Evolutionary conservation across 176 grass and related monocot genomes (phyloP), one percentile per base, ranked within the genome.

Genomic region (Hordeum marinum): DNA sequence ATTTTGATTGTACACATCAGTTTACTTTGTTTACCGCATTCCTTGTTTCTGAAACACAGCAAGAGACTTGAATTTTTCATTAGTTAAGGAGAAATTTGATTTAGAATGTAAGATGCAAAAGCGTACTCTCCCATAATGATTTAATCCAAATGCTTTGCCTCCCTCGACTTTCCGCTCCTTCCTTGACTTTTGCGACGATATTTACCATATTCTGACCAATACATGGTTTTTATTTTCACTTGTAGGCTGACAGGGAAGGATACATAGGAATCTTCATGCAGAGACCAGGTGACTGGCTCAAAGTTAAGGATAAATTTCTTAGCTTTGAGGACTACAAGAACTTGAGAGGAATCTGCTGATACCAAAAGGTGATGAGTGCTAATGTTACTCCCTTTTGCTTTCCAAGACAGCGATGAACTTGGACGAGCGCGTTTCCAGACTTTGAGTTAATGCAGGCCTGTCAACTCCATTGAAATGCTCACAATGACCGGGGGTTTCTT

Each of bases 241-340:
- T 87, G 59, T 80, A 98, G 93, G 88, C 91, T 78, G 91, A 94
- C 68, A 98, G 92, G 87, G 93, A 98, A 89, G 93, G 93, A 72
- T 98, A 89, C 85, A 89, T 95, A 79, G 96, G 84, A 81, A 95
- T 98, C 23, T 93, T 98, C 45, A 95, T 95, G 89, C 90, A 89
- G 27, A 98, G 79, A 86, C 91, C 88, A 64, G 65, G 48, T 62
- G 95, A 98, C 69, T 94, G 95, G 95, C 73, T 92, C 62, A 97
- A 97, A 88, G 88, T 95, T 71, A 98, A 98, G 88, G 96, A 98
- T 89, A 92, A 82, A 54, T 90, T 92, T 55, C 79, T 95, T 45
- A 93, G 86, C 43, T 87, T 80, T 10, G 86, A 95, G 52, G 90
- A 98, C n/a, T 98, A 95, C 82, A 91, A 83, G 36, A 90, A 92